phyloP scores from a whole-genome alignment of 208 protist genomes.

The Trichomonas vaginalis region DNA sequence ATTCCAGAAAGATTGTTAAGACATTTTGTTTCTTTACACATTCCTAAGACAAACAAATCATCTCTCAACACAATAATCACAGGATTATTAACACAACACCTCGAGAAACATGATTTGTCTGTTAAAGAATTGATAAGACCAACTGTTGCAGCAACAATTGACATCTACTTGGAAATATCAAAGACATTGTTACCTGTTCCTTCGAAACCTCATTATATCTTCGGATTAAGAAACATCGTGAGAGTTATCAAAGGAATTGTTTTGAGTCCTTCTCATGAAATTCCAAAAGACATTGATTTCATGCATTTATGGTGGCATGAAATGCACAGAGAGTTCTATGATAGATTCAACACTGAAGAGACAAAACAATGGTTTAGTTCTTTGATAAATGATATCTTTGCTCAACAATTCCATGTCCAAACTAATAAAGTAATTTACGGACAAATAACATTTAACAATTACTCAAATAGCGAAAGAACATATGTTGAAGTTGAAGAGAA shows the following conservation, averaged over 20 bases:
- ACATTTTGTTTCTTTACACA: constrained; percentile 74
- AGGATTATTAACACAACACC: constrained; percentile 31
- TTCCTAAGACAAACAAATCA: neutral
- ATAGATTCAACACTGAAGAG: constrained; percentile 70
- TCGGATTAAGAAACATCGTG: constrained; percentile 83
- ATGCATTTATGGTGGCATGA: constrained; percentile 77
- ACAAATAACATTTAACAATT: constrained; percentile 19
- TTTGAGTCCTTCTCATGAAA: neutral
- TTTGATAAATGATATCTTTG: constrained; percentile 22
- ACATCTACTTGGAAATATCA: constrained; percentile 31
- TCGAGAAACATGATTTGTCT: constrained; percentile 36
- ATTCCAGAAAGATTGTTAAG: constrained; percentile 81
- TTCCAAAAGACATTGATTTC: constrained; percentile 37
- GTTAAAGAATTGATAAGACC: constrained; percentile 46
- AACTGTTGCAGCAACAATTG: constrained; percentile 33
- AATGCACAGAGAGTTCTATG: constrained; percentile 74
- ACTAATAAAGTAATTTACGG: neutral
- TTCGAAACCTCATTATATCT: constrained; percentile 90
- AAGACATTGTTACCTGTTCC: constrained; percentile 71
- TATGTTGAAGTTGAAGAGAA: neutral
- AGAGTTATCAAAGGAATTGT: constrained; percentile 55
- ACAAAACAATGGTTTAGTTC: constrained; percentile 62
- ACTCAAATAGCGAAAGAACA: constrained; percentile 24
- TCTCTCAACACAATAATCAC: constrained; percentile 43
- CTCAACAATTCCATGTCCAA: neutral